Evolutionary conservation across 768 basidiomycete species (phyloP).

Genomic region (Hydnomerulius pinastri): DNA sequence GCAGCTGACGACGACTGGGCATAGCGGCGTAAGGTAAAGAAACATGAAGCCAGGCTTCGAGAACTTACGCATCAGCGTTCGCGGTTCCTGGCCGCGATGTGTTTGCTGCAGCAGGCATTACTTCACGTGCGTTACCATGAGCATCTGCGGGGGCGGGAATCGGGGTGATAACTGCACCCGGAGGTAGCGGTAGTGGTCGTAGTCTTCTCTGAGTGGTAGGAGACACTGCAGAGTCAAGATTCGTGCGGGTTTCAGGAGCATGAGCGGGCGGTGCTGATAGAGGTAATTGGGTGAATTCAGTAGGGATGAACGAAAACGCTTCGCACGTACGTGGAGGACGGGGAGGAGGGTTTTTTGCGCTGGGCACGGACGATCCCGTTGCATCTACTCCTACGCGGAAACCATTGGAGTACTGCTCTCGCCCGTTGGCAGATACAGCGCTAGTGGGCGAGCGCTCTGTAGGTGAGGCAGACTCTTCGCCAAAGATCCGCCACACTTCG

Average conservation of each 20-base stretch:
- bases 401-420: slow-evolving; percentile 19
- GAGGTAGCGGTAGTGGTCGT: slow-evolving; percentile 31
- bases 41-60: not conserved
- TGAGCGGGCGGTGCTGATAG: slow-evolving; percentile 16
- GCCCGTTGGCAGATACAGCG: slow-evolving; percentile 16
- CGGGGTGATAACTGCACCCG: slow-evolving; percentile 17
- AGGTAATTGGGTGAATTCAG: not conserved
- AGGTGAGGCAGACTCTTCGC: slow-evolving; percentile 44
- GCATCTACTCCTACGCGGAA: slow-evolving; percentile 23
- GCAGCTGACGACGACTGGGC: slow-evolving; percentile 32
- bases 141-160: slow-evolving; percentile 18
- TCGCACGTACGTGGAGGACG: slow-evolving; percentile 24
- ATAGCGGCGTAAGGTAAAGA: not conserved
- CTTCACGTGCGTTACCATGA: slow-evolving; percentile 11
- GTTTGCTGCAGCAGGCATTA: slow-evolving; percentile 7
- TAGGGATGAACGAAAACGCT: not conserved
- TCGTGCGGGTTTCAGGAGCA: slow-evolving; percentile 20
- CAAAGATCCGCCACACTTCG: slow-evolving; percentile 71
- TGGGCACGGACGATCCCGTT: slow-evolving; percentile 8
- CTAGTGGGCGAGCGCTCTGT: slow-evolving; percentile 27
- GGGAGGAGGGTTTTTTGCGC: slow-evolving; percentile 18
- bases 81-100: slow-evolving; percentile 28
- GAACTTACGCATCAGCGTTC: slow-evolving; percentile 24
- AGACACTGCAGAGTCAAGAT: slow-evolving; percentile 25
- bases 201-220: slow-evolving; percentile 31